Conservation (phyloP, 345 rosid genomes). For the Lepidium didymum region DNA sequence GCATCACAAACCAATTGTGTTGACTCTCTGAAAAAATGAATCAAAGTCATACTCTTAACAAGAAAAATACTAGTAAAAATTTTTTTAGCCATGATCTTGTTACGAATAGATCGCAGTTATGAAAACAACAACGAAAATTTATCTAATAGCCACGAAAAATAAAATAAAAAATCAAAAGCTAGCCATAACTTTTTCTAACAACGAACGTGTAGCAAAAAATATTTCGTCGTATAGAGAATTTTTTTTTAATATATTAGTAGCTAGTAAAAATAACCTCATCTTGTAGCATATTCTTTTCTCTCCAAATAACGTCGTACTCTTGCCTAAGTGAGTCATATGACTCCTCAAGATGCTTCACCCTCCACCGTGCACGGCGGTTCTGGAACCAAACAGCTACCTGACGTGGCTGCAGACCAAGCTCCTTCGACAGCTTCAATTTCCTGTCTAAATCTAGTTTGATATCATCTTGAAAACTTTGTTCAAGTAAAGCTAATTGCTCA, state of each 20-base stretch:
- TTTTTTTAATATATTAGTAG: no score
- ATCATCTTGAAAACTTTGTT: slow-evolving; percentile 70
- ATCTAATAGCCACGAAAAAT: no score
- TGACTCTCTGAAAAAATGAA: neutral
- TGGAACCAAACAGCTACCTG: slow-evolving; percentile 85
- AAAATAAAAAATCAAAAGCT: no score
- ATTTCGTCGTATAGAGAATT: no score
- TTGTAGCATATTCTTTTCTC: slow-evolving; percentile 61
- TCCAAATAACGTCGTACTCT: slow-evolving; percentile 47
- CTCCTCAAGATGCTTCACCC: slow-evolving; percentile 70
- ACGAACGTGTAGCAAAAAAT: no score
- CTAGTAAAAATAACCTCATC: slow-evolving; percentile 41
- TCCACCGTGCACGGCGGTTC: slow-evolving; percentile 73
- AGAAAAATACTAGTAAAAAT: no score
- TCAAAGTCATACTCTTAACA: no score
- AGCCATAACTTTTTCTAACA: no score
- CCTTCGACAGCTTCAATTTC: slow-evolving; percentile 61
- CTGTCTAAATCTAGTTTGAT: slow-evolving; percentile 64
- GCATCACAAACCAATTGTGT: neutral
- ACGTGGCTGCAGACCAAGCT: slow-evolving; percentile 70
- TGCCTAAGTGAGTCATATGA: slow-evolving; percentile 54
- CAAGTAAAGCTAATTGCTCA: slow-evolving; percentile 55
- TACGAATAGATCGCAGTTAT: no score
- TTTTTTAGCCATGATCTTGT: no score
- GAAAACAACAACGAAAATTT: no score